Percentiles rank a stretch among this genome's conserved stretches.
Evolutionary conservation across 2,329 filamentous ascomycete species (phyloP).

Genomic region (Leptosphaerulina australis): DNA sequence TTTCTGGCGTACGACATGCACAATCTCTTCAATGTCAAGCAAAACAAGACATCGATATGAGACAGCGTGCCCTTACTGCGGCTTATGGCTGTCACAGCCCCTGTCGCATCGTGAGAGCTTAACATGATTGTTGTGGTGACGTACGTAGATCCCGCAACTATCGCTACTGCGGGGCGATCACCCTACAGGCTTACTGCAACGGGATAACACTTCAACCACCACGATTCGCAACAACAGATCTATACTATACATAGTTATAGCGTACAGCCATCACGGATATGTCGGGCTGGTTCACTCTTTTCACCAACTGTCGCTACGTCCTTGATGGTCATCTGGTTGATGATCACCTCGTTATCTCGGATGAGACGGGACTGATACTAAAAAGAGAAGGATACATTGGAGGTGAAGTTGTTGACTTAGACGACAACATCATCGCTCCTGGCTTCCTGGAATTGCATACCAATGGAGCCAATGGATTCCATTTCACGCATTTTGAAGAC

Average conservation of each 20-base stretch:
- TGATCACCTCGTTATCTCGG: constrained; percentile 54
- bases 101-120: constrained; percentile 12
- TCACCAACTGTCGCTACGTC: constrained; percentile 55
- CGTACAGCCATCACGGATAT: constrained; percentile 28
- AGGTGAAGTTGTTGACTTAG: constrained; percentile 55
- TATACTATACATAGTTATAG: constrained; percentile 7
- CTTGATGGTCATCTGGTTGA: constrained; percentile 52
- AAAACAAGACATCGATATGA: constrained; percentile 8
- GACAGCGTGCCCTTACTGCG: constrained; percentile 3
- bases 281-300: constrained; percentile 54
- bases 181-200: constrained; percentile 7
- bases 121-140: constrained; percentile 24
- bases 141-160: constrained; percentile 19
- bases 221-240: constrained; percentile 2
- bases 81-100: constrained; percentile 1
- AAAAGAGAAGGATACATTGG: constrained; percentile 53
- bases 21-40: neutral
- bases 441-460: constrained; percentile 63
- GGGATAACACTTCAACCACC: constrained; percentile 11
- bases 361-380: constrained; percentile 53
- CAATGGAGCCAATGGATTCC: constrained; percentile 60
- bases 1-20: constrained; percentile 1
- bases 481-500: constrained; percentile 59
- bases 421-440: constrained; percentile 59
- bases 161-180: constrained; percentile 17